These are phyloP conservation scores for Tricholoma matsutake DNA, from an alignment of 768 basidiomycete genomes.

Conservation along the genomic window DNA sequence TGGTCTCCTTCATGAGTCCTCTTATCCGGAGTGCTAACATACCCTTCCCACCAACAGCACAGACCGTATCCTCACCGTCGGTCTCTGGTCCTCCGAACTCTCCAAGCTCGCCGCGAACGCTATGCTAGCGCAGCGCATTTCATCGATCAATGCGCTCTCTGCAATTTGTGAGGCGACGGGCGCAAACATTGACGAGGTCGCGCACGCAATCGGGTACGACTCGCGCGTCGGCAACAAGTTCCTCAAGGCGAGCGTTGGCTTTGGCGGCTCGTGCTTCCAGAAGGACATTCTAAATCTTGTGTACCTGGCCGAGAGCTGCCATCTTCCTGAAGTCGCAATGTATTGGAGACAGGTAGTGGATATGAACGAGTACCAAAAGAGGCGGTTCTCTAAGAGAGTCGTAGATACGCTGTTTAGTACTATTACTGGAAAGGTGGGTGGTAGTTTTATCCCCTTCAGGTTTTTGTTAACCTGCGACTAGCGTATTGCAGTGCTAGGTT, in stretches of 20 bases:
- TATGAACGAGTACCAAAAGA: slow-evolving; percentile 99
- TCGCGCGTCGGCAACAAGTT: slow-evolving; percentile 93
- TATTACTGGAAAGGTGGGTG: slow-evolving; percentile 85
- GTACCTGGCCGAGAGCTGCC: slow-evolving; percentile 91
- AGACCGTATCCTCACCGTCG: slow-evolving; percentile 86
- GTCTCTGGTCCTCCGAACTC: slow-evolving; percentile 97
- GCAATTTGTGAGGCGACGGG: slow-evolving; percentile 99
- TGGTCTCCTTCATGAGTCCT: slow-evolving; percentile 32
- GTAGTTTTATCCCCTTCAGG: background rate
- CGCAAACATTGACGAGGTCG: slow-evolving; percentile 97
- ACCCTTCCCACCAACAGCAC: slow-evolving; percentile 35
- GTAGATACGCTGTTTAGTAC: slow-evolving; percentile 99
- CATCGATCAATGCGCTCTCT: slow-evolving; percentile 95
- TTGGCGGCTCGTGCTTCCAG: slow-evolving; percentile 99
- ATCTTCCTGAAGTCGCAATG: slow-evolving; percentile 93
- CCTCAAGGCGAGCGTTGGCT: slow-evolving; percentile 92
- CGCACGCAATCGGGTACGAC: slow-evolving; percentile 91
- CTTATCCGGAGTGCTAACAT: background rate
- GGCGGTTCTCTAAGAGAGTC: slow-evolving; percentile 91
- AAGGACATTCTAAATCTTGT: slow-evolving; percentile 99
- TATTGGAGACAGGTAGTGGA: slow-evolving; percentile 98
- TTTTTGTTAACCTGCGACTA: slow-evolving; percentile 18
- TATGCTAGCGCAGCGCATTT: slow-evolving; percentile 99
- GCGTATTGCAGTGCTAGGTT: slow-evolving; percentile 95
- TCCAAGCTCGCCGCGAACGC: slow-evolving; percentile 99